phyloP scores from a whole-genome alignment of 2,329 filamentous ascomycete genomes.

The Trichoderma aggressivum region DNA sequence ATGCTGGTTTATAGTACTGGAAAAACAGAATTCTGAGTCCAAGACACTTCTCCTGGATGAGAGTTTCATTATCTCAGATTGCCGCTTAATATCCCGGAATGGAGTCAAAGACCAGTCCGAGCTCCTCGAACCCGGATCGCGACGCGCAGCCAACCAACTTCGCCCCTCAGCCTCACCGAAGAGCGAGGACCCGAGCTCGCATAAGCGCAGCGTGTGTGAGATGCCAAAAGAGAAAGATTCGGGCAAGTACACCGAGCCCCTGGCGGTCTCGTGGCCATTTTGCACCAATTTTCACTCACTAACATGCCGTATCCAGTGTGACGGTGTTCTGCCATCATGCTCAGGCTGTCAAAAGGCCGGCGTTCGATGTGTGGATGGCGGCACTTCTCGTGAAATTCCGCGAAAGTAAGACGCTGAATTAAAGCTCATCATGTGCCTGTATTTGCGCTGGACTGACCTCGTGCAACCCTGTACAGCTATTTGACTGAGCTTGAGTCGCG shows the following conservation, averaged over 20 bases:
- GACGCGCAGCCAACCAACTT: background rate
- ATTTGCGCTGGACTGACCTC: background rate
- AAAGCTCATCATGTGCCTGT: background rate
- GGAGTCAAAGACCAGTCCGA: conserved; percentile 1
- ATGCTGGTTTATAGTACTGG: background rate
- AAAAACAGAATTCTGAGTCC: background rate
- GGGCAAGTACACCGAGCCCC: background rate
- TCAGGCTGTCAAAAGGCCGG: conserved; percentile 13
- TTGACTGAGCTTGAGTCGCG: conserved; percentile 3
- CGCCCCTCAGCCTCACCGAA: background rate
- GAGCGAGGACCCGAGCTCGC: conserved; percentile 4
- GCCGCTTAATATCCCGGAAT: background rate
- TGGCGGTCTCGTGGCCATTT: background rate
- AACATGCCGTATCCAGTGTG: background rate
- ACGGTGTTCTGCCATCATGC: conserved; percentile 12
- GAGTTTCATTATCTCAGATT: background rate
- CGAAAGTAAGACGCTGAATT: conserved; percentile 1
- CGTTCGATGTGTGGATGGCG: conserved; percentile 11
- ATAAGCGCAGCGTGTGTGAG: conserved; percentile 15
- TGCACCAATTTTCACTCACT: background rate
- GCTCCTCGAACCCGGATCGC: conserved; percentile 4
- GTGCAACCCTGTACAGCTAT: background rate
- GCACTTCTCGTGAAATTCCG: conserved; percentile 14
- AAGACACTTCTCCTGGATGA: background rate
- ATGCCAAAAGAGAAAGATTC: conserved; percentile 16